Conservation (phyloP, 768 basidiomycete species). For the Agaricus subrufescens region DNA sequence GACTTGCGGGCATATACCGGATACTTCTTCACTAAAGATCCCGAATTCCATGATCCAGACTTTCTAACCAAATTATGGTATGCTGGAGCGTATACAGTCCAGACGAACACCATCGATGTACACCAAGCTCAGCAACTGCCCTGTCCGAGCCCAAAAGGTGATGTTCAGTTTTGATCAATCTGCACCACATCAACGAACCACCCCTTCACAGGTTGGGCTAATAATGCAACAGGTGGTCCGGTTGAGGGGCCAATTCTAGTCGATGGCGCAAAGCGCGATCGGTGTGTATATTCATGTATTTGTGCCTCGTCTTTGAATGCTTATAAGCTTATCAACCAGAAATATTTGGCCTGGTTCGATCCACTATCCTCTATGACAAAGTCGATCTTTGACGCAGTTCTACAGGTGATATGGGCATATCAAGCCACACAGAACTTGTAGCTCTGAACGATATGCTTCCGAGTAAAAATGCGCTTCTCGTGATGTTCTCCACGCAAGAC, state of each 20-base stretch:
- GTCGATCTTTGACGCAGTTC: neutral
- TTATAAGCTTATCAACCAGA: neutral
- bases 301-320: too few species aligned
- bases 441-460: constrained; percentile 28
- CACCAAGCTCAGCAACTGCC: constrained; percentile 29
- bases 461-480: constrained; percentile 41
- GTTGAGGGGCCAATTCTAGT: constrained; percentile 47
- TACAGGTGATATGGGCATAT: constrained; percentile 37
- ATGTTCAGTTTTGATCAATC: neutral
- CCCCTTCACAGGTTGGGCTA: constrained; percentile 34
- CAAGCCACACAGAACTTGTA: constrained; percentile 31
- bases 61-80: constrained; percentile 52
- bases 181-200: neutral
- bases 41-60: constrained; percentile 35
- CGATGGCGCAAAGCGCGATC: constrained; percentile 49
- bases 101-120: constrained; percentile 40
- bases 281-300: constrained; percentile 19
- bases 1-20: constrained; percentile 41
- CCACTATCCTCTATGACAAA: neutral
- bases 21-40: constrained; percentile 41
- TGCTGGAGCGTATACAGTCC: constrained; percentile 51
- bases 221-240: constrained; percentile 43
- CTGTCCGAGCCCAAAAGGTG: constrained; percentile 20
- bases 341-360: constrained; percentile 10
- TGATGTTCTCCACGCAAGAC: constrained; percentile 45